Evolutionary conservation across 148 eudicot species (phyloP).

Genomic region (Polygonum maritimum): DNA sequence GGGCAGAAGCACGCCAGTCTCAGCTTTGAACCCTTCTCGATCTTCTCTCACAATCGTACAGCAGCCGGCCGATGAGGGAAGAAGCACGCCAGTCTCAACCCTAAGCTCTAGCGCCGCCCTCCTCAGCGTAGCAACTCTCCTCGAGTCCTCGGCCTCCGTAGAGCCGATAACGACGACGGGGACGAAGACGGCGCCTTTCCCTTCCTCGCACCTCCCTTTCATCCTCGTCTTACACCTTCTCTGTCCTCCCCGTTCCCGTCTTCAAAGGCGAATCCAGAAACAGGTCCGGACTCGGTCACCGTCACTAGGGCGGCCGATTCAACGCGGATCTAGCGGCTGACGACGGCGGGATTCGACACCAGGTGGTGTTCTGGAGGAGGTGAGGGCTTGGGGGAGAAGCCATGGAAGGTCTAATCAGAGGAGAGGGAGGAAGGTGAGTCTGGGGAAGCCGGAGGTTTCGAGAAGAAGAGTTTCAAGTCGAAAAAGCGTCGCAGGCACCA

Average conservation of each 20-base stretch:
- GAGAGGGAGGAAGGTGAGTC: conserved; percentile 31
- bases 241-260: conserved; percentile 11
- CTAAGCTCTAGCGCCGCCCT: conserved; percentile 47
- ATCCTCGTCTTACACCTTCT: no score
- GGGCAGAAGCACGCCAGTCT: no score
- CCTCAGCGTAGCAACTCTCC: conserved; percentile 29
- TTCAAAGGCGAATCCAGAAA: conserved; percentile 11
- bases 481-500: conserved; percentile 29
- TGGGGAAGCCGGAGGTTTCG: conserved; percentile 16
- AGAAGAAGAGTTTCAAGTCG: conserved; percentile 25
- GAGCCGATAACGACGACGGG: conserved; percentile 15
- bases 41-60: no score
- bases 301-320: conserved; percentile 20
- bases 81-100: no score
- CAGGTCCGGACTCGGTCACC: conserved; percentile 15
- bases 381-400: conserved; percentile 25
- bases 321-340: conserved; percentile 22
- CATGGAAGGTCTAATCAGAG: conserved; percentile 42
- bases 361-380: conserved; percentile 9
- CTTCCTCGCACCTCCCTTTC: conserved; percentile 11
- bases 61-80: no score
- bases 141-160: conserved; percentile 20
- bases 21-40: no score
- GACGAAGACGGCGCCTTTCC: conserved; percentile 1
- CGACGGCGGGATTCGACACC: conserved; percentile 12